phyloP scores from a whole-genome alignment of 2,329 filamentous ascomycete species.

The Trichoderma arundinaceum region DNA sequence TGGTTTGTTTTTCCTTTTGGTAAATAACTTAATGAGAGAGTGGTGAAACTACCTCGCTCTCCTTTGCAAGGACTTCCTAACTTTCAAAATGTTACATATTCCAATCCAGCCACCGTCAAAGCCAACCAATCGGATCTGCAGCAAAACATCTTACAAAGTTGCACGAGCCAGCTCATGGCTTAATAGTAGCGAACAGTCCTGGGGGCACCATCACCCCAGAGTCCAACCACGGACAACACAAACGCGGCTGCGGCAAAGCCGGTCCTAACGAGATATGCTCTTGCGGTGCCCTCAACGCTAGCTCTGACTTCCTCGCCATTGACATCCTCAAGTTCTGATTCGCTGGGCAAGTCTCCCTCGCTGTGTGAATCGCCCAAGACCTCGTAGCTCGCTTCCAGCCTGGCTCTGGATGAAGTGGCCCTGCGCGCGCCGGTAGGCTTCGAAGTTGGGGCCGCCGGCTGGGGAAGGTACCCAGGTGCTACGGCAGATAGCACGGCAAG shows the following conservation, averaged over 20 bases:
- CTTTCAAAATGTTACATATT: constrained; percentile 18
- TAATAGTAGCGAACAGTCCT: constrained; percentile 40
- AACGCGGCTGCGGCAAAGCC: constrained; percentile 62
- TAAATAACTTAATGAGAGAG: constrained; percentile 3
- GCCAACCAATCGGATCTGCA: constrained; percentile 4
- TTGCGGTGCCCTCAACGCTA: constrained; percentile 61
- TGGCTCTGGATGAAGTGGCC: constrained; percentile 45
- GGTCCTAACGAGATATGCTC: constrained; percentile 60
- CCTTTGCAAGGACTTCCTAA: neutral
- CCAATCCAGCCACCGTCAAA: constrained; percentile 7
- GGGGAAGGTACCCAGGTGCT: constrained; percentile 55
- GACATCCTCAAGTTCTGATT: constrained; percentile 58
- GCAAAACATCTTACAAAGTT: constrained; percentile 23
- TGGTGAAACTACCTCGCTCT: constrained; percentile 16
- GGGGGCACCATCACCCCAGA: constrained; percentile 67
- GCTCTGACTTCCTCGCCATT: constrained; percentile 68
- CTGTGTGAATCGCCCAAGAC: constrained; percentile 63
- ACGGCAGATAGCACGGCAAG: constrained; percentile 68
- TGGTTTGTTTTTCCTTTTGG: constrained; percentile 14
- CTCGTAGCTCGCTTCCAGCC: constrained; percentile 75
- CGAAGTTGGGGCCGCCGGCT: constrained; percentile 35
- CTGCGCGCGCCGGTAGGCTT: constrained; percentile 39
- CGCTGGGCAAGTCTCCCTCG: constrained; percentile 50
- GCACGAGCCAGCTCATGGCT: constrained; percentile 11
- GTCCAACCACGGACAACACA: constrained; percentile 65